phyloP scores from a whole-genome alignment of 441 rosid species.

The Erodium chrysanthum region DNA sequence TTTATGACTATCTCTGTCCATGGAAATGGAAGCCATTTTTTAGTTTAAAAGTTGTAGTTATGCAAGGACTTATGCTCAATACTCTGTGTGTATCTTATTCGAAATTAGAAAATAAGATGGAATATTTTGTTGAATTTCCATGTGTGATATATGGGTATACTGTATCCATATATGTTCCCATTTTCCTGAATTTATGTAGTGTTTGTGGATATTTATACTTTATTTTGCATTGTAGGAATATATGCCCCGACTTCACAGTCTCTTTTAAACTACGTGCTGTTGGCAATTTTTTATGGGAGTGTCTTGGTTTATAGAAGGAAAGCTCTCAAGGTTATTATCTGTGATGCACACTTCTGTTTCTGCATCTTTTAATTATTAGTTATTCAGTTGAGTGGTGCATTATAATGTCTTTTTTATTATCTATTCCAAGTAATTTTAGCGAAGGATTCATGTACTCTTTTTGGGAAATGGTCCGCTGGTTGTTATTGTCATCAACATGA shows the following conservation, averaged over 20 bases:
- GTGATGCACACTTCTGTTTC: not conserved
- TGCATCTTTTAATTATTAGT: not conserved
- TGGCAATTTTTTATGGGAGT: conserved; percentile 65
- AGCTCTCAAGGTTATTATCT: conserved; percentile 44
- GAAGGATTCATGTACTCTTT: not conserved
- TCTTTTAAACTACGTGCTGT: conserved; percentile 50
- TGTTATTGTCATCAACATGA: not conserved
- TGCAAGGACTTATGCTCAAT: not conserved
- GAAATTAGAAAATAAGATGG: not conserved
- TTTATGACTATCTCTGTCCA: no score
- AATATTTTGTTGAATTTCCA: not conserved
- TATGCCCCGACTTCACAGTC: conserved; percentile 80
- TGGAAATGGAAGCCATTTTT: not conserved
- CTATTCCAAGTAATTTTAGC: no score
- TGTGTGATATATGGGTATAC: no score
- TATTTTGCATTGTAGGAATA: conserved; percentile 38
- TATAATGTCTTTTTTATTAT: no score
- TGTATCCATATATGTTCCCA: not conserved
- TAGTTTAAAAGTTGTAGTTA: not conserved
- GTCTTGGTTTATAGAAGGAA: conserved; percentile 43
- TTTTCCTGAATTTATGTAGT: not conserved
- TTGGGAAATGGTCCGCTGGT: not conserved
- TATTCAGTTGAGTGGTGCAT: not conserved
- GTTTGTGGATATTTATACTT: not conserved
- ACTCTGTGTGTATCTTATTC: not conserved